phyloP scores from a whole-genome alignment of 345 rosid genomes.

The Xanthoceras sorbifolium region DNA sequence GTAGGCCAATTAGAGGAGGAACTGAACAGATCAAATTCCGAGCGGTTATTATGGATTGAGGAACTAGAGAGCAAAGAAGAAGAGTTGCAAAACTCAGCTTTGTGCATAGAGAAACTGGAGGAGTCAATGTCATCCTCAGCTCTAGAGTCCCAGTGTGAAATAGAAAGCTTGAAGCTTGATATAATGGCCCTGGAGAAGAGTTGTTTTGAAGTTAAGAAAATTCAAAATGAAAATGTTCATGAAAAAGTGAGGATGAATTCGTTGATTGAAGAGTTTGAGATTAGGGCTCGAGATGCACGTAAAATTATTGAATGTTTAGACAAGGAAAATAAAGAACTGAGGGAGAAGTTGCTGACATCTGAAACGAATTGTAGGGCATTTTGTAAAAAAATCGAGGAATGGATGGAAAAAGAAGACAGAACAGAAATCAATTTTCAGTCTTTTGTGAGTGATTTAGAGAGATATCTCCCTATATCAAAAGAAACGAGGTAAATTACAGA shows the following conservation, averaged over 20 bases:
- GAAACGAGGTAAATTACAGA: constrained; percentile 36
- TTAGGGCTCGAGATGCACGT: constrained; percentile 44
- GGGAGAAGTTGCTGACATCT: constrained; percentile 37
- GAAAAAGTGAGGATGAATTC: constrained; percentile 49
- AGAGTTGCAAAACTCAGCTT: constrained; percentile 52
- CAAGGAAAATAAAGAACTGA: constrained; percentile 56
- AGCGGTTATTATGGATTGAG: constrained; percentile 44
- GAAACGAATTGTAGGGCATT: constrained; percentile 36
- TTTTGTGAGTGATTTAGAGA: constrained; percentile 28
- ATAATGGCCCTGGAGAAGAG: constrained; percentile 58
- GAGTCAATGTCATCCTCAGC: constrained; percentile 58
- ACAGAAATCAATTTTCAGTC: constrained; percentile 25
- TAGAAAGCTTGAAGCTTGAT: constrained; percentile 85
- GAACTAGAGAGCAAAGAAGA: constrained; percentile 64
- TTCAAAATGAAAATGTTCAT: constrained; percentile 48
- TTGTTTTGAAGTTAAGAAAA: constrained; percentile 52
- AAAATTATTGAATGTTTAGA: constrained; percentile 39
- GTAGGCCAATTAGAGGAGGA: constrained; percentile 50
- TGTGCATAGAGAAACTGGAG: constrained; percentile 66
- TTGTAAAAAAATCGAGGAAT: constrained; percentile 41
- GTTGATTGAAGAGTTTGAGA: constrained; percentile 50
- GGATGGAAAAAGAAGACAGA: constrained; percentile 35
- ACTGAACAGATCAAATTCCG: constrained; percentile 53
- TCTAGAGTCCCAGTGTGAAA: constrained; percentile 77
- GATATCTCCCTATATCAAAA: constrained; percentile 23